Evolutionary conservation across 257 asterid genomes (phyloP).

Genomic region (Solanum chilense): DNA sequence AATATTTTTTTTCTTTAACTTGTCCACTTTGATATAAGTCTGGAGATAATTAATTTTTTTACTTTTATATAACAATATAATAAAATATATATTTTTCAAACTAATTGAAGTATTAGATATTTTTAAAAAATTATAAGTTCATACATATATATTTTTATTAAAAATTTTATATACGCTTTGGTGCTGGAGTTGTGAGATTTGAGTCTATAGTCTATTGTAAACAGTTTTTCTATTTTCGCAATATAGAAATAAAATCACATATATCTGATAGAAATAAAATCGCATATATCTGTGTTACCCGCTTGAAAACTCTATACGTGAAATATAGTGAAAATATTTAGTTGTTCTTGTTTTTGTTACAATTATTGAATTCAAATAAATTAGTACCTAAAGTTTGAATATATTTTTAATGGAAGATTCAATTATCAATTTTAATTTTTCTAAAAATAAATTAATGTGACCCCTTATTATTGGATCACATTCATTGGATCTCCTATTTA

Average conservation of each 20-base stretch:
- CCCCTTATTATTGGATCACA: background rate
- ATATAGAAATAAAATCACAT: too few relatives aligned
- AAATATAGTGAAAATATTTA: background rate
- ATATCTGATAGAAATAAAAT: too few relatives aligned
- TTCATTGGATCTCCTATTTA: background rate
- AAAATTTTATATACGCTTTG: background rate
- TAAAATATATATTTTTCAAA: background rate
- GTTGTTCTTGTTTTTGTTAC: background rate
- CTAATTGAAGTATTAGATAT: background rate
- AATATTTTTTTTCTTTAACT: too few relatives aligned
- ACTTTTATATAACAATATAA: background rate
- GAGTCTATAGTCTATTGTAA: background rate
- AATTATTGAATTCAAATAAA: background rate
- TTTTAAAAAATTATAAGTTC: background rate
- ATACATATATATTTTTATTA: background rate
- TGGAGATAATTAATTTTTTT: background rate
- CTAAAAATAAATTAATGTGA: background rate
- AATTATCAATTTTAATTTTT: background rate
- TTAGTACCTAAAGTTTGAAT: background rate
- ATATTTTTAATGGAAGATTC: background rate
- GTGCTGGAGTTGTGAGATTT: background rate
- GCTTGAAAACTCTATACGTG: background rate
- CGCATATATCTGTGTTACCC: background rate
- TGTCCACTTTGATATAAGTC: background rate
- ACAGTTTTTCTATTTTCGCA: too few relatives aligned